A percentile compares a stretch with the other conserved stretches of the same genome.
Evolutionary conservation across 805 yeast species (phyloP).

Genomic region (Nakazawaea molendinolei): DNA sequence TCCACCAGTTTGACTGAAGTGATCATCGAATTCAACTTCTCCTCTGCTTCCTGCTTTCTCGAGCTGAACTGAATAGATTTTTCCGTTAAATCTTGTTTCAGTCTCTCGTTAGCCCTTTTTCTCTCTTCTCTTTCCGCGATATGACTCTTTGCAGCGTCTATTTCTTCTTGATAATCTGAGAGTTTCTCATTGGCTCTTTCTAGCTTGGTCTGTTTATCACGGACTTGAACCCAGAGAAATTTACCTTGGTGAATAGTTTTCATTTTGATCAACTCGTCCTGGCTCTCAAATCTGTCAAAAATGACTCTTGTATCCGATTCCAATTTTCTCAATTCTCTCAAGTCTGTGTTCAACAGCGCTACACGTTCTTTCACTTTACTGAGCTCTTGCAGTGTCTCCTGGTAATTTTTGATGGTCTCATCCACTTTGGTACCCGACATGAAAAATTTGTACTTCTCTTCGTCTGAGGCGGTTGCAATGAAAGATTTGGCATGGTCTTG

Average conservation of each 20-base stretch:
- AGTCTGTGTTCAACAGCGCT: constrained; percentile 29
- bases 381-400: constrained; percentile 29
- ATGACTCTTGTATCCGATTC: constrained; percentile 35
- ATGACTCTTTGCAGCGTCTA: constrained; percentile 16
- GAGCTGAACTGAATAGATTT: neutral
- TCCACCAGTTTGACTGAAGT: too few relatives aligned
- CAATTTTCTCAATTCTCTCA: constrained; percentile 31
- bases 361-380: constrained; percentile 32
- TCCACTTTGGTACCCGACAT: constrained; percentile 75
- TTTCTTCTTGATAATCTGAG: constrained; percentile 13
- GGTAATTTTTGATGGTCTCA: constrained; percentile 53
- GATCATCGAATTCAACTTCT: too few relatives aligned
- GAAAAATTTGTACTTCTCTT: constrained; percentile 66
- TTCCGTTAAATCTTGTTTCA: neutral
- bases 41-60: neutral
- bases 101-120: neutral
- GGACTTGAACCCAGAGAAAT: constrained; percentile 39
- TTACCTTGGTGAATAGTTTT: constrained; percentile 39
- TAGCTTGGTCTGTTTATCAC: constrained; percentile 18
- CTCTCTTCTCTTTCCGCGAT: constrained; percentile 9
- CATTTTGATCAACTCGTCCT: constrained; percentile 32
- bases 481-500: constrained; percentile 94
- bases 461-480: constrained; percentile 67
- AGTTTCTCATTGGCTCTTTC: constrained; percentile 16
- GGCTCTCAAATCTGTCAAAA: constrained; percentile 31